phyloP scores from a whole-genome alignment of 148 eudicot species.

The Chenopodium formosanum region DNA sequence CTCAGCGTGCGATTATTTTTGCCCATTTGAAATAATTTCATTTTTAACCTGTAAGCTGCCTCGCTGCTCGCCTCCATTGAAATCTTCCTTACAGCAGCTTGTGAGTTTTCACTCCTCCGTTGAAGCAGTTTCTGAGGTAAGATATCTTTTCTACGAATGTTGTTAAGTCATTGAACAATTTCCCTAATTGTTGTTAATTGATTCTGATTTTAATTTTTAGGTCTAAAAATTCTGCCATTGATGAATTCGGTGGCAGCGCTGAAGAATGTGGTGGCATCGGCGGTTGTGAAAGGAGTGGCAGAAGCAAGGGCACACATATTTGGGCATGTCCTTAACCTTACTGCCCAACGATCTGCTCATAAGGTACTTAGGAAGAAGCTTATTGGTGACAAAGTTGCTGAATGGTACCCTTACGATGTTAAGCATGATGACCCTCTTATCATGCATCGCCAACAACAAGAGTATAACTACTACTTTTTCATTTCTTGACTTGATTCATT shows the following conservation, averaged over 20 bases:
- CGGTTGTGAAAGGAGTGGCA: slow-evolving; percentile 55
- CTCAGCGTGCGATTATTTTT: too few relatives aligned
- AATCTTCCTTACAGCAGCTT: too few relatives aligned
- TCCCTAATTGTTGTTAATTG: too few relatives aligned
- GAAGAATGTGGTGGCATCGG: slow-evolving; percentile 53
- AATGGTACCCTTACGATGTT: slow-evolving; percentile 82
- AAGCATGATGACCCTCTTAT: slow-evolving; percentile 64
- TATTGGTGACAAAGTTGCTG: slow-evolving; percentile 72
- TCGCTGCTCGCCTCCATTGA: too few relatives aligned
- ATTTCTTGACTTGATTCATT: neutral
- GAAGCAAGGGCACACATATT: slow-evolving; percentile 84
- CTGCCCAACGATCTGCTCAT: slow-evolving; percentile 67
- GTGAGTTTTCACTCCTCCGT: too few relatives aligned
- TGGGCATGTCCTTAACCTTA: slow-evolving; percentile 79
- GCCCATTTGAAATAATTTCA: too few relatives aligned
- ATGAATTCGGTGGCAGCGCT: slow-evolving; percentile 56
- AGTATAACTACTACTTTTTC: slow-evolving; percentile 33
- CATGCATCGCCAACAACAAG: slow-evolving; percentile 56
- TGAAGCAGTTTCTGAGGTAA: too few relatives aligned
- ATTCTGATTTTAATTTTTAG: neutral
- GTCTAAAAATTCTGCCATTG: neutral
- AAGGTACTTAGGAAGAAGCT: slow-evolving; percentile 80
- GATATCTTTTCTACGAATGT: too few relatives aligned
- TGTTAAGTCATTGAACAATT: too few relatives aligned
- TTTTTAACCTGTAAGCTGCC: too few relatives aligned